phyloP scores from a whole-genome alignment of 1,284 basidiomycete genomes.

The Farysia itapuensis region DNA sequence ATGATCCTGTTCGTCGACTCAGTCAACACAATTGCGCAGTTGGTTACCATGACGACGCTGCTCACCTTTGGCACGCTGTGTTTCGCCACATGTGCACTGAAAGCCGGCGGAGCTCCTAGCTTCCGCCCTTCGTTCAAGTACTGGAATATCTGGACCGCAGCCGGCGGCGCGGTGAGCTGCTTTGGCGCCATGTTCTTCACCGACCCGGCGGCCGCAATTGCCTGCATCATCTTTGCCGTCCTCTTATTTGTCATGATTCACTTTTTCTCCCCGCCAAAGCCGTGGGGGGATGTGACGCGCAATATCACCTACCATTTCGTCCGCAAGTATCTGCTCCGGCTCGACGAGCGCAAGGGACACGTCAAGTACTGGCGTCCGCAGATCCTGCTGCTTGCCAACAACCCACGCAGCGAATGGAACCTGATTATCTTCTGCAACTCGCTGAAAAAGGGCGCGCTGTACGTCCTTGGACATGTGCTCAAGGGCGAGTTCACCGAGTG shows the following conservation, averaged over 20 bases:
- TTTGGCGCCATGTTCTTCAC: constrained; percentile 59
- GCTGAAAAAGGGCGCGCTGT: constrained; percentile 58
- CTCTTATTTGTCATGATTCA: constrained; percentile 56
- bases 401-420: constrained; percentile 58
- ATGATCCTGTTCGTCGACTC: constrained; percentile 53
- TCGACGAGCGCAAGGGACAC: constrained; percentile 58
- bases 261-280: constrained; percentile 56
- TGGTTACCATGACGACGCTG: constrained; percentile 59
- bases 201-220: constrained; percentile 39
- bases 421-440: constrained; percentile 60
- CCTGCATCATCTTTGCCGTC: constrained; percentile 49
- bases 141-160: constrained; percentile 59
- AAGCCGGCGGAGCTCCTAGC: constrained; percentile 58
- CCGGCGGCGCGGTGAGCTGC: constrained; percentile 45
- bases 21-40: constrained; percentile 58
- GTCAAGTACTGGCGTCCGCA: constrained; percentile 60
- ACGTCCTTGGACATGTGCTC: constrained; percentile 56
- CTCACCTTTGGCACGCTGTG: constrained; percentile 57
- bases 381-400: constrained; percentile 57
- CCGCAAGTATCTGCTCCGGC: constrained; percentile 56
- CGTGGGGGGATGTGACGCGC: constrained; percentile 59
- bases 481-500: constrained; percentile 58
- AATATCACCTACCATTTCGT: constrained; percentile 59
- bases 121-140: constrained; percentile 59
- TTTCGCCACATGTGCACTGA: constrained; percentile 57